phyloP scores from a whole-genome alignment of 1,139 yeast species.

The Meyerozyma guilliermondii region DNA sequence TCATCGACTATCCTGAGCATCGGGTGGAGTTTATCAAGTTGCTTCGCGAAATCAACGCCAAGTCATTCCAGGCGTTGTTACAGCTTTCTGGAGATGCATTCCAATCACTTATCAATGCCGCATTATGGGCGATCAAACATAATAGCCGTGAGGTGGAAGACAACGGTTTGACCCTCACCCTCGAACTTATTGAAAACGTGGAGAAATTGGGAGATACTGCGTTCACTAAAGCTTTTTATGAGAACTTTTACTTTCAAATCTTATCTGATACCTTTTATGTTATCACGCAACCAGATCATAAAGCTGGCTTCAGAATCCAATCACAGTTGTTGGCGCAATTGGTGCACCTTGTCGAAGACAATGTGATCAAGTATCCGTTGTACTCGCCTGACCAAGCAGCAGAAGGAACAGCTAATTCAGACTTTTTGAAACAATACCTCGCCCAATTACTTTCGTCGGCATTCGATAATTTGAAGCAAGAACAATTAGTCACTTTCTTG shows the following conservation, averaged over 20 bases:
- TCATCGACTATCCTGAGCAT: slow-evolving; percentile 96
- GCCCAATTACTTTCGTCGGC: slow-evolving; percentile 79
- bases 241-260: slow-evolving; percentile 83
- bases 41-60: slow-evolving; percentile 78
- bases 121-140: slow-evolving; percentile 97
- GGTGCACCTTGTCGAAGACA: slow-evolving; percentile 77
- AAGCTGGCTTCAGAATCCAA: slow-evolving; percentile 90
- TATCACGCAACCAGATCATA: slow-evolving; percentile 94
- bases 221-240: slow-evolving; percentile 82
- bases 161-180: slow-evolving; percentile 75
- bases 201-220: slow-evolving; percentile 72
- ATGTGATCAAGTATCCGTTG: slow-evolving; percentile 70
- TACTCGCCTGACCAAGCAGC: slow-evolving; percentile 73
- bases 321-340: slow-evolving; percentile 78
- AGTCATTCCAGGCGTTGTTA: slow-evolving; percentile 79
- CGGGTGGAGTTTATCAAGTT: slow-evolving; percentile 92
- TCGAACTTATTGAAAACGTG: slow-evolving; percentile 78
- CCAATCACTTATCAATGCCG: slow-evolving; percentile 86
- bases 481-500: slow-evolving; percentile 78
- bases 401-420: slow-evolving; percentile 76
- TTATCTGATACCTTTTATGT: slow-evolving; percentile 90
- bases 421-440: slow-evolving; percentile 74
- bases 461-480: slow-evolving; percentile 83
- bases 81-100: slow-evolving; percentile 91
- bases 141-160: slow-evolving; percentile 94